Percentiles rank a stretch among this genome's conserved stretches.
These are phyloP conservation scores for Neurospora sp. DNA, from an alignment of 495 filamentous ascomycete genomes.

Conservation along the genomic window DNA sequence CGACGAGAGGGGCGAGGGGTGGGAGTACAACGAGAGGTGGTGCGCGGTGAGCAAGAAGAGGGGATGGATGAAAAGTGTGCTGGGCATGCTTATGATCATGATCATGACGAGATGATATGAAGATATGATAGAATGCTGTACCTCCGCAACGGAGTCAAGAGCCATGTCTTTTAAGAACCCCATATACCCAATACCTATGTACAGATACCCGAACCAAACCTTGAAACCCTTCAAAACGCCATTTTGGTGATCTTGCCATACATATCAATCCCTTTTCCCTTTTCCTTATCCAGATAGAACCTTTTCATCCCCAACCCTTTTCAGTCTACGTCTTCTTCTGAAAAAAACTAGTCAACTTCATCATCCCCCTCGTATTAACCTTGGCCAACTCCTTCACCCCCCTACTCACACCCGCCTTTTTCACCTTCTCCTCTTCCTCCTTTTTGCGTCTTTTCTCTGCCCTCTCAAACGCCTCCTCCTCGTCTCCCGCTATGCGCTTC, in stretches of 20 bases:
- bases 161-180: not conserved
- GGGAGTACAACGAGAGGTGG: constrained; percentile 2
- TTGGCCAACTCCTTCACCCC: constrained; percentile 74
- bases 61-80: not conserved
- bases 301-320: too few species aligned
- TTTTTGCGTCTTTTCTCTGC: constrained; percentile 68
- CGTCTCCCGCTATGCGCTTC: constrained; percentile 53
- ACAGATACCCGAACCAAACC: not conserved
- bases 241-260: not conserved
- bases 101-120: not conserved
- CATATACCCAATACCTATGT: constrained; percentile 1
- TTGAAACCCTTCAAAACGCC: not conserved
- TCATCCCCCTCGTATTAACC: constrained; percentile 85
- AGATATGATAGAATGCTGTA: not conserved
- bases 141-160: not conserved
- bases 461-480: constrained; percentile 61
- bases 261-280: constrained; percentile 1
- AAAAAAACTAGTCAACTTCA: constrained; percentile 94
- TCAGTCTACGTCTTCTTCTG: constrained; percentile 46
- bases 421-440: constrained; percentile 49
- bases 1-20: constrained; percentile 2
- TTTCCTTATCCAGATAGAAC: not conserved
- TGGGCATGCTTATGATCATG: not conserved
- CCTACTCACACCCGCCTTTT: constrained; percentile 59
- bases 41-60: not conserved